These are phyloP conservation scores for Cystobasidium onofrii DNA, from an alignment of 768 basidiomycete species.

Conservation along the genomic window DNA sequence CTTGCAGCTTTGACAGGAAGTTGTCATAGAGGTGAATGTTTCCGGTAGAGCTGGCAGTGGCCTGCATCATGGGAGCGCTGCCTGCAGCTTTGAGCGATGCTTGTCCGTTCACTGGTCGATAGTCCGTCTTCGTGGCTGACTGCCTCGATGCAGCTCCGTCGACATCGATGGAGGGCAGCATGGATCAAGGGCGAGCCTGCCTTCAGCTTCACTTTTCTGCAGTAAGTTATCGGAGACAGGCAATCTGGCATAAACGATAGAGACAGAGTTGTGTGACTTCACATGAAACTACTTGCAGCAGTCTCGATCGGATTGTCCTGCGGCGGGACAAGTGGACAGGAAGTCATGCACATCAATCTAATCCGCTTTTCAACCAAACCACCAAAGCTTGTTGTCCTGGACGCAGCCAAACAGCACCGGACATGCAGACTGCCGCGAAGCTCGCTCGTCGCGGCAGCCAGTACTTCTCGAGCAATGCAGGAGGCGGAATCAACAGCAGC, in stretches of 20 bases:
- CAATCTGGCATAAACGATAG: too few species aligned
- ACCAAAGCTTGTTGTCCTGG: too few species aligned
- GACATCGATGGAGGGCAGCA: background rate
- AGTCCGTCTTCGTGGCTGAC: background rate
- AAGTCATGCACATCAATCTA: too few species aligned
- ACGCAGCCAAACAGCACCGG: too few species aligned
- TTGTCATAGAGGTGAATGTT: conserved; percentile 30
- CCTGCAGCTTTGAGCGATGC: background rate
- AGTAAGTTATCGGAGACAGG: too few species aligned
- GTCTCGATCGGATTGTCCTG: too few species aligned
- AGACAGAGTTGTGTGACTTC: too few species aligned
- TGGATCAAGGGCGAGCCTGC: background rate
- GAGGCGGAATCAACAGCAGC: too few species aligned
- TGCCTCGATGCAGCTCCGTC: background rate
- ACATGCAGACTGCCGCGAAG: conserved; percentile 17
- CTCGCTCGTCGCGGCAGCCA: background rate
- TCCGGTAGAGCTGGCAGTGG: background rate
- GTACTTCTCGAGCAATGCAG: conserved; percentile 14
- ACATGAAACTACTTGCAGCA: too few species aligned
- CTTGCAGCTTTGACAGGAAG: conserved; percentile 35
- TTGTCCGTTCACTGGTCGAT: background rate
- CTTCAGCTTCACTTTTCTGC: too few species aligned
- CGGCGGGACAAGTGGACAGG: too few species aligned
- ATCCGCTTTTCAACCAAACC: background rate
- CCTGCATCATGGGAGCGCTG: background rate